Conservation (phyloP, 257 asterid genomes). For the Linaria vulgaris region DNA sequence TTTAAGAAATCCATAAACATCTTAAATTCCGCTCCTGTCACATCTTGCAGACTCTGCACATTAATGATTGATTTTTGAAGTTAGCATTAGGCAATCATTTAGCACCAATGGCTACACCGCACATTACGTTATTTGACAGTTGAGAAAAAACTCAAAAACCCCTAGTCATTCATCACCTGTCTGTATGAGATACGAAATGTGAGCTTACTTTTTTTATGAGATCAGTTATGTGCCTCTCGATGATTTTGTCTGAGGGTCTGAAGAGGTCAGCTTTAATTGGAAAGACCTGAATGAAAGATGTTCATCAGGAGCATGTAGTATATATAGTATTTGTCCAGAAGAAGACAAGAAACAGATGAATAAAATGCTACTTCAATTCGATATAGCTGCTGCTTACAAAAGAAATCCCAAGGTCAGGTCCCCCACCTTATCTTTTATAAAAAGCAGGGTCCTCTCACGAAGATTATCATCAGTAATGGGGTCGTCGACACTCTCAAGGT, state of each 20-base stretch:
- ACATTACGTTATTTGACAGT: constrained; percentile 1
- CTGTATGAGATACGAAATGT: constrained; percentile 5
- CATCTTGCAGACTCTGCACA: constrained; percentile 92
- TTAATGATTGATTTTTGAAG: constrained; percentile 26
- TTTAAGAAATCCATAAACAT: constrained; percentile 87
- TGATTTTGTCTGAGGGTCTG: constrained; percentile 81
- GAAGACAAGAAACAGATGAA: constrained; percentile 6
- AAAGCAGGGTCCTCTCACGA: constrained; percentile 81
- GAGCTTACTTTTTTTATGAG: constrained; percentile 68
- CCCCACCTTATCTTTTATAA: constrained; percentile 86
- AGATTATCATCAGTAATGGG: constrained; percentile 87
- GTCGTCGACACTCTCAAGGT: constrained; percentile 87
- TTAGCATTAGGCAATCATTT: constrained; percentile 2
- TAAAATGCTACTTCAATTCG: too few relatives aligned
- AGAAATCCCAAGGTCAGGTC: constrained; percentile 19
- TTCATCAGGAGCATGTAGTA: constrained; percentile 10
- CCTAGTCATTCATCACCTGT: constrained; percentile 7
- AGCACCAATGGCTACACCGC: constrained; percentile 4
- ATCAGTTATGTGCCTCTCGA: constrained; percentile 95
- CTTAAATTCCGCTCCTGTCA: constrained; percentile 92
- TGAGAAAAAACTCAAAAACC: neutral
- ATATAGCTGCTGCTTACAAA: constrained; percentile 16
- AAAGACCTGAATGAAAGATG: constrained; percentile 56
- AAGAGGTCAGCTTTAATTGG: constrained; percentile 87
- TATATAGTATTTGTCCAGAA: constrained; percentile 16